A percentile compares a stretch with the other conserved stretches of the same genome.
These are phyloP conservation scores for Saccharum spontaneum DNA, from an alignment of 176 grass and related monocot genomes.

Conservation along the genomic window DNA sequence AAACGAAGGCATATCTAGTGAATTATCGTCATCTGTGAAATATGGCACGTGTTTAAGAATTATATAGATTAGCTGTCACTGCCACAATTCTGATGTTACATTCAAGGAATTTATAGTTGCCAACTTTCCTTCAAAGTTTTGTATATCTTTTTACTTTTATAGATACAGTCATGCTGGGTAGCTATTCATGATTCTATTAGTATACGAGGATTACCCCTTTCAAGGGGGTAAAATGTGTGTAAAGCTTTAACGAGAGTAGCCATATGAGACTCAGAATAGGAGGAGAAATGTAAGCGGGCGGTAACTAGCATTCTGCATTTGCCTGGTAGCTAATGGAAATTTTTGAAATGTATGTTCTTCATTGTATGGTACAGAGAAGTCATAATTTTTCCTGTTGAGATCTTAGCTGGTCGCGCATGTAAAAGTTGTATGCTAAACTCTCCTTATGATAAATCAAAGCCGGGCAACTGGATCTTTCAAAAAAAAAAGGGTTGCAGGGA, in stretches of 20 bases:
- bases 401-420: no score
- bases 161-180: background rate
- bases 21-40: background rate
- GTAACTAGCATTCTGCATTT: no score
- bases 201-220: background rate
- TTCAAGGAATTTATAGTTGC: no score
- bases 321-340: background rate
- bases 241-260: conserved; percentile 5
- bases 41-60: background rate
- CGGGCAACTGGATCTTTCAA: no score
- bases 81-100: no score
- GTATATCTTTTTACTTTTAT: no score
- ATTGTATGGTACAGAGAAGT: background rate
- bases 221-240: background rate
- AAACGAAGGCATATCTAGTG: background rate
- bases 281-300: no score
- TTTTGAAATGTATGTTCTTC: conserved; percentile 1
- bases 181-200: background rate
- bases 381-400: background rate
- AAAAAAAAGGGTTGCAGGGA: background rate
- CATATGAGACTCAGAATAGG: background rate
- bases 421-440: no score
- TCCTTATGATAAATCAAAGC: no score
- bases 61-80: background rate
- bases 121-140: no score